Conservation (phyloP, 192 early-diverging fungal species). For the Geranomyces variabilis region DNA sequence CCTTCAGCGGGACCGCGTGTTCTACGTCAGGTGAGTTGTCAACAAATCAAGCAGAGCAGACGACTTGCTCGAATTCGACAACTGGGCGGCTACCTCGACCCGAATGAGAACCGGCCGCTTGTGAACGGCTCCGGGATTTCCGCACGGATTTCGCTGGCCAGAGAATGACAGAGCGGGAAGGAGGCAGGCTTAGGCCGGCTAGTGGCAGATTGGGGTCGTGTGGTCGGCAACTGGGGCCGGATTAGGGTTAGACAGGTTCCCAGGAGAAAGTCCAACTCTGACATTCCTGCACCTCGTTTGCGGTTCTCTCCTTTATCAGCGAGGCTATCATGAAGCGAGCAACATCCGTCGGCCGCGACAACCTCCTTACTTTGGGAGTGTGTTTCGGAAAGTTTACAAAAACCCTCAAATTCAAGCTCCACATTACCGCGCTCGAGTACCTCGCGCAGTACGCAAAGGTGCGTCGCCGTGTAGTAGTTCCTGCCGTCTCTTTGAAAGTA, state of each 20-base stretch:
- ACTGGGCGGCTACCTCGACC: slow-evolving; percentile 45
- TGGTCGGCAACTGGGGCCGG: too few species aligned
- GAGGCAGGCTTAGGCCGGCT: too few species aligned
- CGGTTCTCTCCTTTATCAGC: slow-evolving; percentile 39
- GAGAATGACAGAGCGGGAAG: too few species aligned
- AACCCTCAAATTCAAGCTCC: slow-evolving; percentile 93
- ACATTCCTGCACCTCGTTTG: slow-evolving; percentile 29
- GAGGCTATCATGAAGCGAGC: slow-evolving; percentile 92
- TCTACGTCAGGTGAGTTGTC: slow-evolving; percentile 81
- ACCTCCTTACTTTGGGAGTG: slow-evolving; percentile 88
- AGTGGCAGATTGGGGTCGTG: too few species aligned
- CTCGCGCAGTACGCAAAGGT: slow-evolving; percentile 95
- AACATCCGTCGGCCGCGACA: slow-evolving; percentile 77
- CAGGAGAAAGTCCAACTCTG: slow-evolving; percentile 85
- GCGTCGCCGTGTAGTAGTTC: too few species aligned
- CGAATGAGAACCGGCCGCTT: too few species aligned
- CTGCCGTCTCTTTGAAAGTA: too few species aligned
- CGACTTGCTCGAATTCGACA: background rate
- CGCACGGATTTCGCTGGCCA: too few species aligned
- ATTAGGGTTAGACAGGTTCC: too few species aligned
- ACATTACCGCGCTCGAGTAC: slow-evolving; percentile 90
- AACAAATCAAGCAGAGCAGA: too few species aligned
- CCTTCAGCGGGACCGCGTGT: slow-evolving; percentile 92
- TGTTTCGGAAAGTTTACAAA: slow-evolving; percentile 99
- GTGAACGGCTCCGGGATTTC: too few species aligned